Percentiles rank a stretch among this genome's conserved stretches.
Evolutionary conservation across 176 grass and related monocot genomes (phyloP).

Genomic region (Carex myosuroides): DNA sequence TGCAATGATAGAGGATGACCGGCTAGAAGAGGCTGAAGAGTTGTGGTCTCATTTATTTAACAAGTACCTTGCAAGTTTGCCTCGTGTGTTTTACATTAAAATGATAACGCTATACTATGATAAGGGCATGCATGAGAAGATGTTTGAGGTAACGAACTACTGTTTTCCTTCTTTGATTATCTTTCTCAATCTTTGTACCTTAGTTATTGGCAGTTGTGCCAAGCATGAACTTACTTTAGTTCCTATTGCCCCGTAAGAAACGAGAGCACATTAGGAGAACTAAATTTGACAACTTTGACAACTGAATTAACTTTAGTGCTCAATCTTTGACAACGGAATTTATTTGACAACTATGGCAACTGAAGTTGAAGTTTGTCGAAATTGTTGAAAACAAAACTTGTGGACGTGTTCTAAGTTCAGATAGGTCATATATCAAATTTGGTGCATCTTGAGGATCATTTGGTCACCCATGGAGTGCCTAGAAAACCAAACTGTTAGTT

Average conservation of each 20-base stretch:
- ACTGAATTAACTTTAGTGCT: not conserved
- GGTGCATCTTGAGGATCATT: not conserved
- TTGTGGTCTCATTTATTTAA: slow-evolving; percentile 76
- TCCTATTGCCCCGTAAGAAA: not conserved
- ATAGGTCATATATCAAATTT: not conserved
- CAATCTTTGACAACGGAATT: not conserved
- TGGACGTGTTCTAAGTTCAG: not conserved
- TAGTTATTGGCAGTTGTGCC: not conserved
- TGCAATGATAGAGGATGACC: slow-evolving; percentile 74
- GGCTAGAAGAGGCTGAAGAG: slow-evolving; percentile 84
- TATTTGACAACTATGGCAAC: not conserved
- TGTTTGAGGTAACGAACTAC: slow-evolving; percentile 81
- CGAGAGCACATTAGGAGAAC: not conserved
- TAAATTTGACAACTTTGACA: not conserved
- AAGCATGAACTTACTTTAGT: not conserved
- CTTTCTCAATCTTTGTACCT: not conserved
- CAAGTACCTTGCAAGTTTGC: slow-evolving; percentile 73
- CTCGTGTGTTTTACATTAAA: slow-evolving; percentile 79
- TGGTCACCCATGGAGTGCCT: not conserved
- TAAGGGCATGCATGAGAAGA: slow-evolving; percentile 54
- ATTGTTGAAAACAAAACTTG: not conserved
- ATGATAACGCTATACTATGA: slow-evolving; percentile 66
- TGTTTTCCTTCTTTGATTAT: slow-evolving; percentile 12
- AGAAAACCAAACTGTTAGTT: not conserved
- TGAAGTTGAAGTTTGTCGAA: not conserved